Percentiles rank a stretch among this genome's conserved stretches.
Conservation (phyloP, 805 yeast species). For the Isabelozyma pseudorhagii region DNA sequence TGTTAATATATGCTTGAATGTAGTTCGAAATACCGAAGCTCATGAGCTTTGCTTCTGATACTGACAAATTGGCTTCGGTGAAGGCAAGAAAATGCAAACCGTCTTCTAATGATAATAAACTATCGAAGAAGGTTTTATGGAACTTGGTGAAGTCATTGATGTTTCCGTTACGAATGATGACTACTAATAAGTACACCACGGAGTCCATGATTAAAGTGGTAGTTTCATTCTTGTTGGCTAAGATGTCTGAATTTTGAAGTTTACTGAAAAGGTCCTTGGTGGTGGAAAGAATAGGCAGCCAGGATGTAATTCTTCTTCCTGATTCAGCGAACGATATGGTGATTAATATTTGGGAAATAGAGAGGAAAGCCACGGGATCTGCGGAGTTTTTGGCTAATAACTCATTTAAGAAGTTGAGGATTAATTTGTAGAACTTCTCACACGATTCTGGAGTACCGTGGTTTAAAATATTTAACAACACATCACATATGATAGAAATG, state of each 20-base stretch:
- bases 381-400: slow-evolving; percentile 6
- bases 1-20: slow-evolving; percentile 48
- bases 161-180: slow-evolving; percentile 56
- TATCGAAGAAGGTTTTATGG: slow-evolving; percentile 43
- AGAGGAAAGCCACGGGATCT: slow-evolving; percentile 14
- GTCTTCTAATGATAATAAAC: slow-evolving; percentile 23
- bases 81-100: slow-evolving; percentile 44
- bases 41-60: slow-evolving; percentile 43
- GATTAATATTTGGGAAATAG: slow-evolving; percentile 39
- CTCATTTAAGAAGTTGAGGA: slow-evolving; percentile 15
- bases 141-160: slow-evolving; percentile 43
- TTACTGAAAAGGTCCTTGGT: slow-evolving; percentile 18
- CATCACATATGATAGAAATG: slow-evolving; percentile 53
- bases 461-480: slow-evolving; percentile 49
- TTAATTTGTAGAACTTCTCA: slow-evolving; percentile 37
- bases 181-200: slow-evolving; percentile 44
- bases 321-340: slow-evolving; percentile 64
- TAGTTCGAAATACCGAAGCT: slow-evolving; percentile 41
- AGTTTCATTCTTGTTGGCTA: not conserved
- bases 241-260: slow-evolving; percentile 7
- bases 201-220: slow-evolving; percentile 17
- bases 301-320: slow-evolving; percentile 58
- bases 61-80: slow-evolving; percentile 41
- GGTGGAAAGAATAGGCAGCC: slow-evolving; percentile 36
- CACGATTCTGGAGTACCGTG: slow-evolving; percentile 54